Evolutionary conservation across 2,329 filamentous ascomycete species (phyloP).

Genomic region (Diaporthe vexans): DNA sequence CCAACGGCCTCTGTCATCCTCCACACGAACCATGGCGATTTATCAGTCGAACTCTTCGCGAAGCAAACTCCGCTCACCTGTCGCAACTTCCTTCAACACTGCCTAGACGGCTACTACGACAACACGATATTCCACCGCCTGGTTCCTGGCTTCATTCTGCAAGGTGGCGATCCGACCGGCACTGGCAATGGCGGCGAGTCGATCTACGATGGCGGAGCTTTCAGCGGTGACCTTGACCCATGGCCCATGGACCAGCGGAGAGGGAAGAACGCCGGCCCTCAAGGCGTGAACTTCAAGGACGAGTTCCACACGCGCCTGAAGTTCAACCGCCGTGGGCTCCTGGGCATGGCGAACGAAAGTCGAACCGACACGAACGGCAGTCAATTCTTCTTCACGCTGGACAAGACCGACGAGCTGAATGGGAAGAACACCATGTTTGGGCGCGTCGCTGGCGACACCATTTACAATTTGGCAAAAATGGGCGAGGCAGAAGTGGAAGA

Average conservation of each 20-base stretch:
- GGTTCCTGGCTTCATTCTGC: slow-evolving; percentile 91
- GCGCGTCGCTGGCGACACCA: slow-evolving; percentile 90
- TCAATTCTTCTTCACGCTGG: slow-evolving; percentile 97
- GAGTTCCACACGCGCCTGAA: slow-evolving; percentile 94
- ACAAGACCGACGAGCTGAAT: slow-evolving; percentile 85
- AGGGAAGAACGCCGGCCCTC: slow-evolving; percentile 72
- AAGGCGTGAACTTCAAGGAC: slow-evolving; percentile 78
- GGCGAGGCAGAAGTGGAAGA: slow-evolving; percentile 87
- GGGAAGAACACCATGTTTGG: slow-evolving; percentile 96
- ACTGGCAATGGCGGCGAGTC: slow-evolving; percentile 93
- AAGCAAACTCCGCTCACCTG: slow-evolving; percentile 93
- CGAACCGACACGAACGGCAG: slow-evolving; percentile 85
- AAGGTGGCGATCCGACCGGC: slow-evolving; percentile 94
- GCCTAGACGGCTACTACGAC: slow-evolving; percentile 95
- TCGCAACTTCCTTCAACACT: slow-evolving; percentile 96
- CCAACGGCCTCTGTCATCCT: slow-evolving; percentile 93
- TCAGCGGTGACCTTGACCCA: slow-evolving; percentile 79
- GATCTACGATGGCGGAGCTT: slow-evolving; percentile 88
- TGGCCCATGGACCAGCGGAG: slow-evolving; percentile 76
- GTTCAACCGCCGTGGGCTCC: slow-evolving; percentile 89
- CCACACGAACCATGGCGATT: slow-evolving; percentile 89
- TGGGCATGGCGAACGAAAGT: slow-evolving; percentile 97
- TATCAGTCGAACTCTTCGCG: slow-evolving; percentile 93
- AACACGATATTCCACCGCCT: slow-evolving; percentile 95
- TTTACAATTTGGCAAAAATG: slow-evolving; percentile 96